These are phyloP conservation scores for Trichoderma sp. DNA, from an alignment of 2,329 filamentous ascomycete species.

Conservation along the genomic window DNA sequence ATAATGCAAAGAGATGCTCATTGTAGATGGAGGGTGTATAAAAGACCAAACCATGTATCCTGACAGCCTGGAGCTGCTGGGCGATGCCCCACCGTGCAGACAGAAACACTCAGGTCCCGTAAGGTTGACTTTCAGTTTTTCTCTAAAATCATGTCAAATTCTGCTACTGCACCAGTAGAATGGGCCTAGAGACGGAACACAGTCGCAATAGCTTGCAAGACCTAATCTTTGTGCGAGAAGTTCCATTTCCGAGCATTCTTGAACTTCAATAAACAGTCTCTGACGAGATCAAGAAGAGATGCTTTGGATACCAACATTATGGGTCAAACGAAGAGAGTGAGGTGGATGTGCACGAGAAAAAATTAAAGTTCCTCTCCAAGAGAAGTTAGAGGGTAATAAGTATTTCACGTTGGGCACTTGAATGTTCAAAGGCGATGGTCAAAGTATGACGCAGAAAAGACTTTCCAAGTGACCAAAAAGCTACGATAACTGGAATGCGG, in stretches of 20 bases:
- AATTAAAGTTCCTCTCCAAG: fast-evolving
- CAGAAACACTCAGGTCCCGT: not conserved
- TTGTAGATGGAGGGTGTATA: not conserved
- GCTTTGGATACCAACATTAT: too few relatives aligned
- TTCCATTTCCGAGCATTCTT: not conserved
- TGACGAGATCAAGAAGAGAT: too few relatives aligned
- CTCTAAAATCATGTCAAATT: too few relatives aligned
- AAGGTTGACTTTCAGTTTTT: not conserved
- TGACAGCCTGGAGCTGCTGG: not conserved
- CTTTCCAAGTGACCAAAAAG: too few relatives aligned
- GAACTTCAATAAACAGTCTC: not conserved
- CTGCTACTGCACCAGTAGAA: not conserved
- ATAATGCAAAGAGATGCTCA: fast-evolving
- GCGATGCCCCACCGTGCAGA: not conserved
- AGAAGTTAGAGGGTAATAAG: too few relatives aligned
- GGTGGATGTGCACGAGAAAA: too few relatives aligned
- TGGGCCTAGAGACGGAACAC: not conserved
- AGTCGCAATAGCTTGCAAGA: not conserved
- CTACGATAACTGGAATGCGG: too few relatives aligned
- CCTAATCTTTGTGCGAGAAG: not conserved
- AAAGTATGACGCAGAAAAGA: too few relatives aligned
- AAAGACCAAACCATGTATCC: not conserved
- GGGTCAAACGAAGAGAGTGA: too few relatives aligned
- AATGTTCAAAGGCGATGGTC: too few relatives aligned
- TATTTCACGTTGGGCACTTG: too few relatives aligned